Evolutionary conservation across 2,329 filamentous ascomycete genomes (phyloP), one percentile per base, ranked within the genome.

Genomic region (Cordyceps tenuipes): DNA sequence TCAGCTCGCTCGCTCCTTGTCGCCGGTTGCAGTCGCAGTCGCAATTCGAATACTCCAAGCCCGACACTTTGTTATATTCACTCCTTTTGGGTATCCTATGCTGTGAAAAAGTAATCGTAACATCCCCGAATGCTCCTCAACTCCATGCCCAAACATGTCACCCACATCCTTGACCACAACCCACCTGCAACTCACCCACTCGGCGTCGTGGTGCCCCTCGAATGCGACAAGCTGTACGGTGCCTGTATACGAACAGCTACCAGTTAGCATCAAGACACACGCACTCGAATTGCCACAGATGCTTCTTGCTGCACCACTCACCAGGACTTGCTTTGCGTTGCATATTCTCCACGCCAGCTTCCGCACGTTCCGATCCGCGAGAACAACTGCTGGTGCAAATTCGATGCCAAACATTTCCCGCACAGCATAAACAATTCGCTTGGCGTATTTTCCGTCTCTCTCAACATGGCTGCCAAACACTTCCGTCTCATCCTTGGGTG

Each of bases 401-500:
- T 99, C 94, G 62, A 99, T 89, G 56, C 92, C 94, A 71, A 99
- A 95, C 91, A 97, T 97, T 71, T 96, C 89, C 64, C 90, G 88
- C 31, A 99, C 90, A 5, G 92, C 94, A 72, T 96, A 97, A 0
- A 97, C 92, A 12, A 97, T 89, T 47, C 94, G 79, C 73, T 86
- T 90, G 0, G 93, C 88, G 67, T 91, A 97, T 73, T 96, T 97
- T 64, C 87, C 84, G 65, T 97, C 89, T 26, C 91, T 80, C 69
- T 96, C 91, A 1, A 97, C 89, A 46, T 92, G 79, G 52, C 84
- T 85, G 0, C 94, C 94, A 71, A 96, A 99, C 3, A 84, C 78
- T 70, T 97, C 93, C 10, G 93, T 88, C 0, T 85, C 79, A 2
- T 83, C 87, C 60, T 83, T 84, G 0, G 93, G 94, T 1, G 94